phyloP scores from a whole-genome alignment of 2,329 filamentous ascomycete species.

The Clonostachys solani region DNA sequence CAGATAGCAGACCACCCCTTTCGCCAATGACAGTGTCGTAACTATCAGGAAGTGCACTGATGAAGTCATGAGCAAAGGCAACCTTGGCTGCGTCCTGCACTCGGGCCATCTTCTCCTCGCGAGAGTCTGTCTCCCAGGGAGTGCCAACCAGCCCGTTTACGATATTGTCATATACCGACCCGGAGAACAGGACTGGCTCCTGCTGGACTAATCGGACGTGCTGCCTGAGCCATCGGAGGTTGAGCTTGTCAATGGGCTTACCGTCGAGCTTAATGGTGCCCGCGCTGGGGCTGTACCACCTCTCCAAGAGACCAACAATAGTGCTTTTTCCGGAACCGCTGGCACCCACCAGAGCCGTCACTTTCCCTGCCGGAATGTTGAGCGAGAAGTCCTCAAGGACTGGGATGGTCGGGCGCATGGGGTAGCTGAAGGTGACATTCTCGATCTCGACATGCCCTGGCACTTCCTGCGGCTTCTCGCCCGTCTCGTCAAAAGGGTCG shows the following conservation, averaged over 20 bases:
- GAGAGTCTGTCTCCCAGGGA: slow-evolving; percentile 52
- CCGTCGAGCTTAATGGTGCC: slow-evolving; percentile 22
- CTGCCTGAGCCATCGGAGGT: slow-evolving; percentile 85
- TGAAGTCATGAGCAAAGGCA: slow-evolving; percentile 43
- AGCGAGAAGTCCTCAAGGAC: slow-evolving; percentile 84
- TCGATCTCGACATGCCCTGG: slow-evolving; percentile 73
- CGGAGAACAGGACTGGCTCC: slow-evolving; percentile 86
- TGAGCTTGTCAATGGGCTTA: slow-evolving; percentile 61
- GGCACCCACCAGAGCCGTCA: slow-evolving; percentile 90
- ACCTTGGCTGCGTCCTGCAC: slow-evolving; percentile 36
- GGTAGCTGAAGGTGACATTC: slow-evolving; percentile 89
- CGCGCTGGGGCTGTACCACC: slow-evolving; percentile 11
- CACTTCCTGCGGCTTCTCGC: slow-evolving; percentile 67
- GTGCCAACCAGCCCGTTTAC: slow-evolving; percentile 87
- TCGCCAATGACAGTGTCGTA: slow-evolving; percentile 58
- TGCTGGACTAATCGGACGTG: slow-evolving; percentile 92
- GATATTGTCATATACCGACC: slow-evolving; percentile 87
- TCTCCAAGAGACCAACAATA: slow-evolving; percentile 13
- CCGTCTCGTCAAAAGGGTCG: slow-evolving; percentile 66
- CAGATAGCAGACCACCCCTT: slow-evolving; percentile 54
- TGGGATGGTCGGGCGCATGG: slow-evolving; percentile 82
- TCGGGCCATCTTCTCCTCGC: slow-evolving; percentile 32
- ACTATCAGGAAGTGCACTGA: slow-evolving; percentile 35
- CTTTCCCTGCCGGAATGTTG: slow-evolving; percentile 80
- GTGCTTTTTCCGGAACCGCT: slow-evolving; percentile 88